Base-by-base conservation (phyloP, 2,329 filamentous ascomycete species). In the Clarireedia monteithiana region DNA sequence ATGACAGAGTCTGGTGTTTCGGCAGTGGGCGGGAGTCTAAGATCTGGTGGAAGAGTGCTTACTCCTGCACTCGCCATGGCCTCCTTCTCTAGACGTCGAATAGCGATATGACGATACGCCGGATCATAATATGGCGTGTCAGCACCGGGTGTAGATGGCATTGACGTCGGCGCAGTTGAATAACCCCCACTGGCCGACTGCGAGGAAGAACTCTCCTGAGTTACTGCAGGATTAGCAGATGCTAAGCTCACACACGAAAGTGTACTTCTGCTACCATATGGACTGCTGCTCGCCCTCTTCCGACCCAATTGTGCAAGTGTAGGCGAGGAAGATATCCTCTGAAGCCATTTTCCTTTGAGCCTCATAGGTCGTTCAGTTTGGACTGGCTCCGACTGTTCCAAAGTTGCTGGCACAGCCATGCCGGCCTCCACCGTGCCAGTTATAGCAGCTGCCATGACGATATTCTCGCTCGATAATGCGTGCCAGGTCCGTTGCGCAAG, bases 271-370 rank as follows among this genome's bases (percentile, higher is more conserved):
- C 61, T 58, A 39, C 56, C 51, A 55, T 69, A 69, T 58, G 67
- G 67, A 60, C 60, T 67, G 54, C 64, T 70, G 2, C 55, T 57
- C 23, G 66, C 64, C 56, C 67, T 56, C 55, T 55, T 68, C 17
- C 66, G 59, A 52, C 65, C 56, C 2, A 68, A 51, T 48, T 67
- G 64, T 48, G 59, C 61, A 12, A 69, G 61, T 50, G 69, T 67
- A 23, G 67, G 67, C 1, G 69, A 70, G 4, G 69, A 70, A 4
- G 68, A 69, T 30, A 70, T 69, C 47, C 68, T 65, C 53, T 70
- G 66, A 2, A 70, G 60, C 24, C 62, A 60, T 47, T 60, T 27
- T 65, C 68, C 58, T 68, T 70, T 48, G 62, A 57, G 53, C 65
- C 69, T 61, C 6, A 64, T 61, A 42, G 62, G 59, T 26, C 42